Evolutionary conservation across 331 rosid genomes (phyloP).

Genomic region (Prunus yedoensis): DNA sequence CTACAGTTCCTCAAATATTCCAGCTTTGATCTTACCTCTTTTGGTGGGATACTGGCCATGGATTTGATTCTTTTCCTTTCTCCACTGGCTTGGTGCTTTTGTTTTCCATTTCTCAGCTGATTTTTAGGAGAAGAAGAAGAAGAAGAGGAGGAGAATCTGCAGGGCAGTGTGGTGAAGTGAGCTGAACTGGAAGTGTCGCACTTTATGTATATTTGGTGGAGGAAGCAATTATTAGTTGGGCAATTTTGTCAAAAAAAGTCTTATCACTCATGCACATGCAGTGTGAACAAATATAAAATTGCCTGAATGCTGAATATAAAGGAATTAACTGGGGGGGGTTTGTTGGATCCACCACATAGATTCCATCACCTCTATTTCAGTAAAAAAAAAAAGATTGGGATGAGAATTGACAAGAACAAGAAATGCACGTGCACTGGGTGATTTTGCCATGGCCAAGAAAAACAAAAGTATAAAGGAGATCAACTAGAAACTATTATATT

Average conservation of each 20-base stretch:
- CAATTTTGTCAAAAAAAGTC: neutral
- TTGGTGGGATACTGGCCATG: neutral
- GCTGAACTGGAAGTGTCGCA: neutral
- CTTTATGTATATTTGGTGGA: neutral
- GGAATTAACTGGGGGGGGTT: neutral
- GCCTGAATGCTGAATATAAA: neutral
- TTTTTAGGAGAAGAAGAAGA: neutral
- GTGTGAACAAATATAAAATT: neutral
- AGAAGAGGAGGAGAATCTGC: neutral
- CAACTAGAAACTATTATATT: too few relatives aligned
- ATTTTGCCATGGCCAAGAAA: neutral
- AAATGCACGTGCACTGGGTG: too few relatives aligned
- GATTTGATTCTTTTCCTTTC: neutral
- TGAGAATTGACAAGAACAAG: too few relatives aligned
- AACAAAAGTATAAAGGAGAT: neutral
- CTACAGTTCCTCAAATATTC: neutral
- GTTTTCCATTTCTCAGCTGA: slow-evolving; percentile 1
- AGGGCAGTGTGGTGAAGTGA: neutral
- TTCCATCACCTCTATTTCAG: neutral
- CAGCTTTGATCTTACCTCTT: neutral
- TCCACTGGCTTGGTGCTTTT: neutral
- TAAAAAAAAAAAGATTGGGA: too few relatives aligned
- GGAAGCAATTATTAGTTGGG: neutral
- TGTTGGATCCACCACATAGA: neutral
- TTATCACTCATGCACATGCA: neutral